Conservation (phyloP, 2,329 filamentous ascomycete genomes). For the Chrysoporthe cubensis region DNA sequence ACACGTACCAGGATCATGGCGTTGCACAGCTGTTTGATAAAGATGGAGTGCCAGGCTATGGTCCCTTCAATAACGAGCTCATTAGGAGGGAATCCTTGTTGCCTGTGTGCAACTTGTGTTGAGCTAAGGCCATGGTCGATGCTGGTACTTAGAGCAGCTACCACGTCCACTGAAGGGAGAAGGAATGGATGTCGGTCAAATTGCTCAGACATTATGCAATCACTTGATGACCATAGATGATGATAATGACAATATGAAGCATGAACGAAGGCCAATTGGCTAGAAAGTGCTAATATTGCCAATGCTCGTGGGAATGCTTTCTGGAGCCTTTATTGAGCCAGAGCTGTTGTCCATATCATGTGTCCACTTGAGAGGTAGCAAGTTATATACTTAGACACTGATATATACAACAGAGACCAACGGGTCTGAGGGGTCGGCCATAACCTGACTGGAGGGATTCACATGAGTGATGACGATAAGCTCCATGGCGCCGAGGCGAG, state of each 20-base stretch:
- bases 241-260: not conserved
- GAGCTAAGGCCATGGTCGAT: slow-evolving; percentile 69
- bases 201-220: slow-evolving; percentile 46
- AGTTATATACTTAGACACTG: slow-evolving; percentile 19
- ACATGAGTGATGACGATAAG: slow-evolving; percentile 21
- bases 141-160: slow-evolving; percentile 63
- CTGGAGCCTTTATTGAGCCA: not conserved
- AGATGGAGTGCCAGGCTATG: slow-evolving; percentile 72
- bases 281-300: too few species aligned
- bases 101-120: slow-evolving; percentile 60
- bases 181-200: slow-evolving; percentile 63
- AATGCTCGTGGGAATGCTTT: not conserved
- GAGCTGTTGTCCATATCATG: not conserved
- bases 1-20: slow-evolving; percentile 72
- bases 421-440: not conserved
- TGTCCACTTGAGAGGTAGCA: slow-evolving; percentile 17
- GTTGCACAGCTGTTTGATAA: slow-evolving; percentile 74
- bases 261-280: not conserved
- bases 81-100: slow-evolving; percentile 66
- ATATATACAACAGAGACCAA: not conserved
- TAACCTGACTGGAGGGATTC: not conserved
- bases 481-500: slow-evolving; percentile 24
- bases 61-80: slow-evolving; percentile 71
- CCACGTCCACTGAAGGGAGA: slow-evolving; percentile 65
- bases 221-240: slow-evolving; percentile 21